These are phyloP conservation scores for Entomortierella parvispora DNA, from an alignment of 192 early-diverging fungal species.

Conservation along the genomic window DNA sequence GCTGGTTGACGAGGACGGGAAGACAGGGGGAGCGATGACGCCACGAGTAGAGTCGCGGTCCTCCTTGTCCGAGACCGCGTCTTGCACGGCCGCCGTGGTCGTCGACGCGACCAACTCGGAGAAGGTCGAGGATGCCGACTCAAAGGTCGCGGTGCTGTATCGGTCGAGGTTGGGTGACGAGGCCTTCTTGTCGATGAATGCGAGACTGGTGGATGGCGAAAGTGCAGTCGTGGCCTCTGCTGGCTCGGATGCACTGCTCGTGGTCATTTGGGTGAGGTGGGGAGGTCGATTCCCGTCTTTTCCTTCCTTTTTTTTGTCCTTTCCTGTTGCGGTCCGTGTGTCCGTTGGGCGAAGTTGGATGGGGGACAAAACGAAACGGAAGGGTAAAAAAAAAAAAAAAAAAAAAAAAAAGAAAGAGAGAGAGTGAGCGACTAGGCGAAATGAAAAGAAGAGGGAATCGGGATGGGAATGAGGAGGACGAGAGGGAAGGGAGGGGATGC, in stretches of 20 bases:
- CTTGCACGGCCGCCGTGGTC: too few relatives aligned
- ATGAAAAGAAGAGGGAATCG: background rate
- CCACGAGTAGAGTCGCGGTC: too few relatives aligned
- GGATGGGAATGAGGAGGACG: background rate
- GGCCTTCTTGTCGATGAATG: slow-evolving; percentile 10
- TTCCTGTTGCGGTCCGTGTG: too few relatives aligned
- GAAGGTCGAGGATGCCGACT: background rate
- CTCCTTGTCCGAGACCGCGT: too few relatives aligned
- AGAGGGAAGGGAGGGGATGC: background rate
- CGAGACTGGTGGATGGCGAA: background rate
- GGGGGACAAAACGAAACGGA: too few relatives aligned
- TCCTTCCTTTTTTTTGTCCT: background rate
- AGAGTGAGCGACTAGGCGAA: background rate
- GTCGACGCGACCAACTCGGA: background rate
- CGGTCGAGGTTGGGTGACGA: slow-evolving; percentile 6
- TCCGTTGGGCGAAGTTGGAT: too few relatives aligned
- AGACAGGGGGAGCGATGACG: too few relatives aligned
- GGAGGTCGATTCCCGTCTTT: background rate
- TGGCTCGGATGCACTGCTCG: slow-evolving; percentile 27
- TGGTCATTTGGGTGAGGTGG: slow-evolving; percentile 26
- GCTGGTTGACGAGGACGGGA: too few relatives aligned
- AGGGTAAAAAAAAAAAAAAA: background rate
- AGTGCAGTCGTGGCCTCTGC: background rate
- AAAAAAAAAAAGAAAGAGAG: background rate
- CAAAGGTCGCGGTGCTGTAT: background rate